Conservation (phyloP, 139 green algal genomes). For the Haematococcus sp. region DNA sequence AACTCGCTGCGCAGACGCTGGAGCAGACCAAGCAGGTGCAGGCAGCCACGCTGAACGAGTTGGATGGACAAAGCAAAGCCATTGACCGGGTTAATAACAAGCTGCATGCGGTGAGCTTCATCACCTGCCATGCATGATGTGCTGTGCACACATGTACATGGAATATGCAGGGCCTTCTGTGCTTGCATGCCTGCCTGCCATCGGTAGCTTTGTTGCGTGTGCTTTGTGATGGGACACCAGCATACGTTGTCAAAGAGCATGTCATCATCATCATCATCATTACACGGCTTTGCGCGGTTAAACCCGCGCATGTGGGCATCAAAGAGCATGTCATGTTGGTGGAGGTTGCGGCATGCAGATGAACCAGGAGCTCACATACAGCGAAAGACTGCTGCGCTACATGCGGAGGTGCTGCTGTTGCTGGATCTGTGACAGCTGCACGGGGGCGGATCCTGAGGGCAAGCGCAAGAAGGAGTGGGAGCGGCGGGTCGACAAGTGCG, state of each 20-base stretch:
- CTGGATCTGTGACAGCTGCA: slow-evolving; percentile 48
- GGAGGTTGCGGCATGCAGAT: slow-evolving; percentile 27
- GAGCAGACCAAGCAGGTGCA: slow-evolving; percentile 48
- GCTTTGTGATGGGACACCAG: not conserved
- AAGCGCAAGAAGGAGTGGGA: slow-evolving; percentile 10
- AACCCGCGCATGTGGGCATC: not conserved
- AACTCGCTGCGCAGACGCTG: slow-evolving; percentile 26
- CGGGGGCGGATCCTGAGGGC: slow-evolving; percentile 36
- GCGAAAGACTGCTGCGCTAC: slow-evolving; percentile 53
- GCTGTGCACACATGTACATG: too few relatives aligned
- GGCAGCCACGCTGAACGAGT: slow-evolving; percentile 21
- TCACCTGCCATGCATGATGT: not conserved
- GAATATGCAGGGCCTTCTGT: too few relatives aligned
- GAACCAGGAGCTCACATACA: slow-evolving; percentile 48
- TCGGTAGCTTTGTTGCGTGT: not conserved
- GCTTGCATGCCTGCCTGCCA: not conserved
- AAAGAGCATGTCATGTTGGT: not conserved
- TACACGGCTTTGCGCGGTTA: too few relatives aligned
- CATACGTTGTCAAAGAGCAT: too few relatives aligned
- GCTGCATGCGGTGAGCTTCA: slow-evolving; percentile 30
- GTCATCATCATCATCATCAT: too few relatives aligned
- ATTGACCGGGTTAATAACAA: slow-evolving; percentile 30
- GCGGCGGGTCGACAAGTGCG: slow-evolving; percentile 17
- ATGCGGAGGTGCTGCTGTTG: slow-evolving; percentile 57
- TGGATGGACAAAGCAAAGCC: slow-evolving; percentile 35